Base-by-base conservation (phyloP, 2,329 filamentous ascomycete genomes). In the Fusarium palustre region DNA sequence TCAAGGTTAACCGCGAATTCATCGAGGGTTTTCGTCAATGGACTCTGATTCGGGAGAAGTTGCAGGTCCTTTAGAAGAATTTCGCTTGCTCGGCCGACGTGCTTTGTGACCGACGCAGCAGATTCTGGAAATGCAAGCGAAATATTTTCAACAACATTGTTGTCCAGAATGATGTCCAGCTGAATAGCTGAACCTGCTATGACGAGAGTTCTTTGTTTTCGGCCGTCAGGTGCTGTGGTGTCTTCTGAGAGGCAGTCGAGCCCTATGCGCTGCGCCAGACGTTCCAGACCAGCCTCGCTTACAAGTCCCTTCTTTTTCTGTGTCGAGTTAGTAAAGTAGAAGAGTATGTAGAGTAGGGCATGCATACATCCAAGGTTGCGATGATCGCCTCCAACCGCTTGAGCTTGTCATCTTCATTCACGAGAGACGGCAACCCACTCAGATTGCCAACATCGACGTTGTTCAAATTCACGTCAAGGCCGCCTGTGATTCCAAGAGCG, bases 251-350 rank as follows among this genome's bases (percentile, higher is more conserved):
- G 79, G 58, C 84, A 85, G 64, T 91, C 89, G 39, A 92, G 81
- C n/a, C 90, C 91, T 55, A 90, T 84, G 56, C 88, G 84, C 72
- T 87, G 86, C 11, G 89, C 90, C 31, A 95, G 81, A 55, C 91
- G 85, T 76, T 92, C 89, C n/a, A 96, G 83, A 4, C 91, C 91
- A 31, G 91, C 88, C 74, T 92, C 90, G 70, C 91, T 92, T 38
- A 95, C 88, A 41, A 89, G 81, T 6, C 91, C 91, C 66, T 87
- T 87, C 71, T 79, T 81, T 59, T 83, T 79, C 76, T 81, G 33
- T 11, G 41, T 24, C 36, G 9, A 45, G 47, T 72, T 54, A 68
- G 70, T 18, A 30, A 56, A 18, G 10, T 16, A 18, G 24, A 13
- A 5, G 1, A 7, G 24, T 9, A 13, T 20, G 2, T 7, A 39